Evolutionary conservation across 2,329 filamentous ascomycete genomes (phyloP).

Genomic region (Ampelomyces quisqualis): DNA sequence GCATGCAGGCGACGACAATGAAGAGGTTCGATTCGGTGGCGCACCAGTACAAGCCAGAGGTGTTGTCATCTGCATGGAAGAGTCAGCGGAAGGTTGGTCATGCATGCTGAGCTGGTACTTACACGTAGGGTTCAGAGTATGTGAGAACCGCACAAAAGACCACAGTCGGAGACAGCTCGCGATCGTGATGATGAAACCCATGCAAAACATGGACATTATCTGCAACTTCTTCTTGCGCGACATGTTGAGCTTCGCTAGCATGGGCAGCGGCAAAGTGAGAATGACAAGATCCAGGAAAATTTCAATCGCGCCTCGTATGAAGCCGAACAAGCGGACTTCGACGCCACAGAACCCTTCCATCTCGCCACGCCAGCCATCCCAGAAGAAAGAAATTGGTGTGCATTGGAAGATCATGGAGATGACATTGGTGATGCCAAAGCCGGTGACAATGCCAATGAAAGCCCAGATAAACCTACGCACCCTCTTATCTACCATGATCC

Average conservation of each 20-base stretch:
- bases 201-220: slow-evolving; percentile 33
- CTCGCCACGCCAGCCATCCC: slow-evolving; percentile 46
- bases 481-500: slow-evolving; percentile 28
- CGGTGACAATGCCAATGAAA: slow-evolving; percentile 20
- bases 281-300: slow-evolving; percentile 30
- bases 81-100: neutral
- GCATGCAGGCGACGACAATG: slow-evolving; percentile 32
- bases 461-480: slow-evolving; percentile 19
- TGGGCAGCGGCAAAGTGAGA: slow-evolving; percentile 25
- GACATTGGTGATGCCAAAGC: slow-evolving; percentile 30
- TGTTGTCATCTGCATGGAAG: slow-evolving; percentile 25
- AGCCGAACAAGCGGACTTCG: slow-evolving; percentile 43
- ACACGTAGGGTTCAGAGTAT: slow-evolving; percentile 28
- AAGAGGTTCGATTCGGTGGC: slow-evolving; percentile 30
- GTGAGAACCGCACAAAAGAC: slow-evolving; percentile 22
- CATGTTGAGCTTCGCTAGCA: slow-evolving; percentile 27
- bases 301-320: slow-evolving; percentile 35
- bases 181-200: slow-evolving; percentile 29
- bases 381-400: slow-evolving; percentile 41
- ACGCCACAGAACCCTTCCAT: slow-evolving; percentile 37
- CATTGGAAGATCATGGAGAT: slow-evolving; percentile 42
- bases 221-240: slow-evolving; percentile 28
- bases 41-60: slow-evolving; percentile 29
- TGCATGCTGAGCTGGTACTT: slow-evolving; percentile 3
- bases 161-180: slow-evolving; percentile 26